A percentile compares a stretch with the other conserved stretches of the same genome.
These are phyloP conservation scores for Pythium vanterpoolii DNA, from an alignment of 352 stramenopile species.

Conservation along the genomic window DNA sequence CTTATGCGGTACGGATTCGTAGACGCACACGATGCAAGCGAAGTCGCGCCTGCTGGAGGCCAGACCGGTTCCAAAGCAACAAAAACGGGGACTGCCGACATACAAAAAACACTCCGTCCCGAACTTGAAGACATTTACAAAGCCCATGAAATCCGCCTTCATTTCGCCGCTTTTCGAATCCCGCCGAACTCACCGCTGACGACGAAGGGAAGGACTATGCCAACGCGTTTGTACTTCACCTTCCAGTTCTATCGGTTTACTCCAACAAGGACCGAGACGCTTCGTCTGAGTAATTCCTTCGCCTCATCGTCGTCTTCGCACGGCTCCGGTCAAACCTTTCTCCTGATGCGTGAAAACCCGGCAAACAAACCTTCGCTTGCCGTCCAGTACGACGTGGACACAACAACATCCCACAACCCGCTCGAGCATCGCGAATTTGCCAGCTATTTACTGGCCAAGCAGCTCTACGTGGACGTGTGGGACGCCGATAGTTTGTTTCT, in stretches of 20 bases:
- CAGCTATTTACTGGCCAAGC: constrained; percentile 83
- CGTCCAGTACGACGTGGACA: constrained; percentile 80
- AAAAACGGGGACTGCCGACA: neutral
- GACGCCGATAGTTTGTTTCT: constrained; percentile 90
- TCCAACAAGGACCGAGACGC: constrained; percentile 84
- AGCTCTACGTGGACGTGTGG: constrained; percentile 91
- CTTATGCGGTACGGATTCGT: constrained; percentile 84
- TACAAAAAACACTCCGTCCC: constrained; percentile 45
- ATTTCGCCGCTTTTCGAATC: constrained; percentile 87
- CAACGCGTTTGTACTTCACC: constrained; percentile 82
- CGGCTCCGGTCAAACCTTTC: constrained; percentile 35
- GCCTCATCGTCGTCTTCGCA: constrained; percentile 24
- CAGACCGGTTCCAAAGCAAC: neutral
- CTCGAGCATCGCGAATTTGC: constrained; percentile 79
- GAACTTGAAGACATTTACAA: constrained; percentile 81
- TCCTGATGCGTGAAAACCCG: constrained; percentile 63
- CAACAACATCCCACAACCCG: constrained; percentile 44
- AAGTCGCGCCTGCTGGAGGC: neutral
- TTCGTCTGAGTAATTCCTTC: constrained; percentile 61
- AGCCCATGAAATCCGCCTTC: constrained; percentile 85
- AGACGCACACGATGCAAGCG: constrained; percentile 41
- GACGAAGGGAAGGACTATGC: constrained; percentile 1
- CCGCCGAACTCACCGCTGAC: constrained; percentile 6
- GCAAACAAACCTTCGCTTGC: constrained; percentile 63
- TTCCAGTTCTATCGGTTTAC: constrained; percentile 92